These are phyloP conservation scores for Pseudocercospora fuligena DNA, from an alignment of 2,329 filamentous ascomycete species.

Conservation along the genomic window DNA sequence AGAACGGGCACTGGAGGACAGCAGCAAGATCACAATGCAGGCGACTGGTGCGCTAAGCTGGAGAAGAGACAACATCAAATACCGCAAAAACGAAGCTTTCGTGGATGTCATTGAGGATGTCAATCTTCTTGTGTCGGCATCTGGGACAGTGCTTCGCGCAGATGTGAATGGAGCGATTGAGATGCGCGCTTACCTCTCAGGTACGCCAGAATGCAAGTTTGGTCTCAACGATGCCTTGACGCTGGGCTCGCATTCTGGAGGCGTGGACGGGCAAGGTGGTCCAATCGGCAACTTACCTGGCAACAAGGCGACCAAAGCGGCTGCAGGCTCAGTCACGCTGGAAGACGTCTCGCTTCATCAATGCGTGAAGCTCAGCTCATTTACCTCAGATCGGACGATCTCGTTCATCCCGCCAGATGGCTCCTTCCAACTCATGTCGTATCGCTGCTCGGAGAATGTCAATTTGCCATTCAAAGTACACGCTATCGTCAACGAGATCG, in stretches of 20 bases:
- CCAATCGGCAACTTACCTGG: slow-evolving; percentile 77
- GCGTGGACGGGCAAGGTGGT: slow-evolving; percentile 56
- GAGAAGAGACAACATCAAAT: slow-evolving; percentile 96
- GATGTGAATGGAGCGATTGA: slow-evolving; percentile 97
- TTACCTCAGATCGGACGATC: slow-evolving; percentile 95
- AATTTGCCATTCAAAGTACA: slow-evolving; percentile 99
- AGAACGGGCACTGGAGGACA: slow-evolving; percentile 80
- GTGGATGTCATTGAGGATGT: slow-evolving; percentile 99
- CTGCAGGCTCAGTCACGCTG: slow-evolving; percentile 90
- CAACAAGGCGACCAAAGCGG: slow-evolving; percentile 90
- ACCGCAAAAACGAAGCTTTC: slow-evolving; percentile 99
- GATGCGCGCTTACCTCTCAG: slow-evolving; percentile 96
- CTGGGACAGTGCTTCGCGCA: slow-evolving; percentile 89
- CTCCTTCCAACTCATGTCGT: slow-evolving; percentile 98
- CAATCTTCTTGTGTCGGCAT: slow-evolving; percentile 98
- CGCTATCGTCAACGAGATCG: slow-evolving; percentile 96
- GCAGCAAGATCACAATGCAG: slow-evolving; percentile 98
- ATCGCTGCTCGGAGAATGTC: slow-evolving; percentile 97
- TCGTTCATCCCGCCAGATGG: slow-evolving; percentile 96
- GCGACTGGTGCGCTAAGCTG: slow-evolving; percentile 95
- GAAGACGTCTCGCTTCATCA: slow-evolving; percentile 99
- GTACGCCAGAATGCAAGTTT: slow-evolving; percentile 98
- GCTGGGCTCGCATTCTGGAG: slow-evolving; percentile 65
- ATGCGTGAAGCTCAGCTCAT: slow-evolving; percentile 96
- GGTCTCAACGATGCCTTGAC: slow-evolving; percentile 94